Evolutionary conservation across 2,329 filamentous ascomycete species (phyloP).

Genomic region (Trichoderma cornu-damae): DNA sequence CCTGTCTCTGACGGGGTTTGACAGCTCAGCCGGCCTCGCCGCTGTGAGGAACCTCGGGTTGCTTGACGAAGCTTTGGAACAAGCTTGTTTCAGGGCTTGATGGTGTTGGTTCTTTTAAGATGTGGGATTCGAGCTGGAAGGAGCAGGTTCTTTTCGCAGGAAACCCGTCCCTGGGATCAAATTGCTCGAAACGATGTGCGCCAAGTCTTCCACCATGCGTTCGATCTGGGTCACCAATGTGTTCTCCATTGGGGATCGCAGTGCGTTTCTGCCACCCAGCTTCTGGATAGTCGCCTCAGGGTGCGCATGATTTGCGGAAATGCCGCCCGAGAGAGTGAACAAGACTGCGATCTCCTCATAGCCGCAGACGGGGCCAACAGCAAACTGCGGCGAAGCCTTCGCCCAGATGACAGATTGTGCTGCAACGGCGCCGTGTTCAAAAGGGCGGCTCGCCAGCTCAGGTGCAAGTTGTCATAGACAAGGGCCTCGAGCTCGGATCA

Average conservation of each 20-base stretch:
- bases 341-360: slow-evolving; percentile 39
- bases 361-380: slow-evolving; percentile 43
- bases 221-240: slow-evolving; percentile 17
- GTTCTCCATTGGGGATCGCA: slow-evolving; percentile 28
- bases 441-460: slow-evolving; percentile 23
- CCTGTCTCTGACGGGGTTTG: slow-evolving; percentile 31
- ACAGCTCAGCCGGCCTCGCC: slow-evolving; percentile 29
- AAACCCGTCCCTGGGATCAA: slow-evolving; percentile 33
- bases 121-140: slow-evolving; percentile 38
- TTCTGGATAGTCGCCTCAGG: slow-evolving; percentile 24
- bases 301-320: slow-evolving; percentile 20
- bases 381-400: slow-evolving; percentile 35
- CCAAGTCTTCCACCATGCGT: slow-evolving; percentile 30
- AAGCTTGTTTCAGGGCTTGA: slow-evolving; percentile 25
- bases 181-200: slow-evolving; percentile 36
- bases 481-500: slow-evolving; percentile 27
- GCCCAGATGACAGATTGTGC: slow-evolving; percentile 37
- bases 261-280: slow-evolving; percentile 26
- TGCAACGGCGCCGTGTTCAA: slow-evolving; percentile 39
- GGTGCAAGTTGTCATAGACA: neutral
- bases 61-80: slow-evolving; percentile 27
- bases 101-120: slow-evolving; percentile 33
- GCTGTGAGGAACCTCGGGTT: slow-evolving; percentile 34
- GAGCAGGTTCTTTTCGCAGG: slow-evolving; percentile 30
- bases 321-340: slow-evolving; percentile 14